A percentile compares a stretch with the other conserved stretches of the same genome.
Evolutionary conservation across 176 grass and related monocot species (phyloP).

Genomic region (Aegilops longissima): DNA sequence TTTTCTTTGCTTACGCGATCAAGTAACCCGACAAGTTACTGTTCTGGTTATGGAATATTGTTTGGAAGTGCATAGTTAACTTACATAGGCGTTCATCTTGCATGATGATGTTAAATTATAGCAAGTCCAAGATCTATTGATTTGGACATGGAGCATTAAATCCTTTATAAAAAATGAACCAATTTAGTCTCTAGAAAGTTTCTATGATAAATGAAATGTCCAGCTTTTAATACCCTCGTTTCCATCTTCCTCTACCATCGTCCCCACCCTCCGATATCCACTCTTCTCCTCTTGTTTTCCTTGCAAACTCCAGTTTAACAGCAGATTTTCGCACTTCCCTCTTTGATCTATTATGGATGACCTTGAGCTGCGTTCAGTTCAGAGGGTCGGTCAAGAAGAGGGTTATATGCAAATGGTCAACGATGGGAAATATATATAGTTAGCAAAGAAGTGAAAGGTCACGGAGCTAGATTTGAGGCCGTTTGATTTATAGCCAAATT

Average conservation of each 20-base stretch:
- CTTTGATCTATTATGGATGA: too few relatives aligned
- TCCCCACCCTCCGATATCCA: background rate
- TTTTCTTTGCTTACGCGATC: background rate
- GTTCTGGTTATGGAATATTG: background rate
- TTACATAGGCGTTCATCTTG: background rate
- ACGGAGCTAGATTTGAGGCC: background rate
- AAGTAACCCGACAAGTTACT: background rate
- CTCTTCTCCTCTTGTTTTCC: background rate
- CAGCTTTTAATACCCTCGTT: background rate
- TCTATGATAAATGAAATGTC: background rate
- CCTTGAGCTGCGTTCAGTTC: too few relatives aligned
- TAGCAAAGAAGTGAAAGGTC: background rate
- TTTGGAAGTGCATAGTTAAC: background rate
- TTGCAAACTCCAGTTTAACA: background rate
- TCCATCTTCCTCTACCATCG: background rate
- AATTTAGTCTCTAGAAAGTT: background rate
- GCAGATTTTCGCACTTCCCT: too few relatives aligned
- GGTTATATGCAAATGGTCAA: too few relatives aligned
- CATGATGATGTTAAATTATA: background rate
- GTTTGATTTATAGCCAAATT: slow-evolving; percentile 20
- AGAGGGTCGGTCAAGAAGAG: too few relatives aligned
- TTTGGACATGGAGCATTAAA: slow-evolving; percentile 10
- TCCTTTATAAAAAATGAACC: background rate
- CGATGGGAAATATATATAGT: background rate
- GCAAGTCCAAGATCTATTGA: background rate